Evolutionary conservation across 805 yeast genomes (phyloP), one percentile per base, ranked within the genome.

Genomic region (baker's yeast (Saccharomyces cerevisiae)): DNA sequence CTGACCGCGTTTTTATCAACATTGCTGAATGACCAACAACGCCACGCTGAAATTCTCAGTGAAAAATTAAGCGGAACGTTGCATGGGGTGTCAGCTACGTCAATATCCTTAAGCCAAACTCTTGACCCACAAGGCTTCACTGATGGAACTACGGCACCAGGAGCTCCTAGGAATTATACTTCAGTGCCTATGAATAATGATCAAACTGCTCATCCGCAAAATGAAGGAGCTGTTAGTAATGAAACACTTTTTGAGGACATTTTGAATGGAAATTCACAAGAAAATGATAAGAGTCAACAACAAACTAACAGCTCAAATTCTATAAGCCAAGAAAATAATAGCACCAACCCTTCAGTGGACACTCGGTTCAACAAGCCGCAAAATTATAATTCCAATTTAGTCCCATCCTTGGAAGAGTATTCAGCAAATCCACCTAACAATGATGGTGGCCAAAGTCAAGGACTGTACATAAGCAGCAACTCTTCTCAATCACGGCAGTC

Each of bases 11-110:
- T 63, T 22, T 46, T 68, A 17, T 59, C 61, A 10, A 61, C 65
- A 3, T 14, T 67, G 29, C 51, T 67, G 32, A 65, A 64, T 50
- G 71, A 67, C 46, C 70, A 67, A 50, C 60, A 54, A n/a, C 53
- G 67, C 28, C 61, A 65, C 53, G 57, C 67, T 3, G 72, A 65
- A 28, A 56, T 61, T 13, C 52, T 64, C 32, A 59, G 64, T 48
- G 69, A 66, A 41, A 67, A 65, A 55, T 46, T 66, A 28, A 50
- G 58, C 0, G 55, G 59, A 17, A 56, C 65, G 11, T 48, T 67
- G 31, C 63, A 59, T 47, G 65, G 66, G 4, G 57, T 67, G 6
- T 55, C 64, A 2, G 61, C 69, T 1, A 57, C 64, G 22, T 54
- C 62, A 2, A 58, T 55, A 3, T 52, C 62, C 2, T 46, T 58